Evolutionary conservation across 2,329 filamentous ascomycete genomes (phyloP).

Genomic region (Aureobasidium zeae): DNA sequence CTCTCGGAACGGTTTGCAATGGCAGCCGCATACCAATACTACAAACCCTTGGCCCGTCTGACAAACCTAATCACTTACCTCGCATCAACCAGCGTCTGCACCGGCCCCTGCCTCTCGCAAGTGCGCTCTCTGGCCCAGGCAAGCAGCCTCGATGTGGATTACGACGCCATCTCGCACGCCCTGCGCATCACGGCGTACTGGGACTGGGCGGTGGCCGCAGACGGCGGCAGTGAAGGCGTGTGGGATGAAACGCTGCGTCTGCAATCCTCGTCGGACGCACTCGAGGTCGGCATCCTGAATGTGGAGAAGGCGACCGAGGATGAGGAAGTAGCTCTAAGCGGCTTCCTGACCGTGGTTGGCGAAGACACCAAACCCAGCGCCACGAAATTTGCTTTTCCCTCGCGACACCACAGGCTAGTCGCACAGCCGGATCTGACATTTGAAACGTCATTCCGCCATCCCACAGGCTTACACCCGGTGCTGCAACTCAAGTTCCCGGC

Average conservation of each 20-base stretch:
- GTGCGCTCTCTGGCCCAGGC: constrained; percentile 44
- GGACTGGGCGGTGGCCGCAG: constrained; percentile 28
- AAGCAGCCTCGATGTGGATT: constrained; percentile 66
- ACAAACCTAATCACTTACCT: constrained; percentile 6
- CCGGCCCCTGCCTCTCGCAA: constrained; percentile 24
- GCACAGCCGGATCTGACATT: constrained; percentile 32
- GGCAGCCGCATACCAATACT: constrained; percentile 59
- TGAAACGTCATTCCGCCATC: constrained; percentile 57
- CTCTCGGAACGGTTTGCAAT: constrained; percentile 52
- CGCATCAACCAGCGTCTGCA: neutral
- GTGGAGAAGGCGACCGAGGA: constrained; percentile 54
- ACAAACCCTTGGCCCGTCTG: constrained; percentile 48
- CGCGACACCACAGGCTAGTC: constrained; percentile 58
- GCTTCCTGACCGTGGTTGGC: constrained; percentile 68
- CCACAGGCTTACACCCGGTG: constrained; percentile 76
- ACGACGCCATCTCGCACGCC: constrained; percentile 57
- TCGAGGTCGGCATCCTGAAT: constrained; percentile 74
- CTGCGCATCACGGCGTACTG: constrained; percentile 59
- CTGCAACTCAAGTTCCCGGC: constrained; percentile 58
- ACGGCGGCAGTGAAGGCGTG: constrained; percentile 22
- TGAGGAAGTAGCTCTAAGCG: constrained; percentile 69
- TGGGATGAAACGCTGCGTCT: constrained; percentile 37
- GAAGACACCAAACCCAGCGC: constrained; percentile 61
- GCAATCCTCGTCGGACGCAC: constrained; percentile 39
- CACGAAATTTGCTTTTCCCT: constrained; percentile 74